phyloP scores from a whole-genome alignment of 768 basidiomycete species.

The Pleurotus cornucopiae region DNA sequence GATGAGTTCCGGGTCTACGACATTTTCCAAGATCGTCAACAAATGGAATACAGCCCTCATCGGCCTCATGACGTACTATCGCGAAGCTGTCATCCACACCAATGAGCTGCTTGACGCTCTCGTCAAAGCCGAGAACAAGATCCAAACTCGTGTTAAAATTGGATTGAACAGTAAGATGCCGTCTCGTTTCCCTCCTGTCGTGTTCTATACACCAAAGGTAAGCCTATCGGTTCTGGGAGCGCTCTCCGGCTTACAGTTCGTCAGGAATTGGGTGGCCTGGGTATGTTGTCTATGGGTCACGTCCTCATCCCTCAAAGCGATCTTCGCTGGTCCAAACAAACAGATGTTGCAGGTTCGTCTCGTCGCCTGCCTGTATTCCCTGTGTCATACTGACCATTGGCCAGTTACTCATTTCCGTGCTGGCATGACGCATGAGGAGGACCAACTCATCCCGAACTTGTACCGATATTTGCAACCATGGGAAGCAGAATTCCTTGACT shows the following conservation, averaged over 20 bases:
- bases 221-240: neutral
- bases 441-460: conserved; percentile 93
- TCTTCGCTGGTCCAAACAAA: conserved; percentile 97
- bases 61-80: conserved; percentile 96
- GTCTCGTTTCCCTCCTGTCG: conserved; percentile 94
- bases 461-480: conserved; percentile 96
- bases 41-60: conserved; percentile 97
- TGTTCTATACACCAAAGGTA: conserved; percentile 94
- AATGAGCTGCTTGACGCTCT: conserved; percentile 93
- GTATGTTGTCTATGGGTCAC: conserved; percentile 99
- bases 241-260: conserved; percentile 3
- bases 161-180: conserved; percentile 99
- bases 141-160: conserved; percentile 99
- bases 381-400: neutral
- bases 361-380: neutral
- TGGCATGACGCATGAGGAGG: conserved; percentile 95
- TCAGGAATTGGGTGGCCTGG: conserved; percentile 92
- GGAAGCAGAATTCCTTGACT: conserved; percentile 97
- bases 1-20: conserved; percentile 98
- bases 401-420: conserved; percentile 97
- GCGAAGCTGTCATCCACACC: conserved; percentile 96
- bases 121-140: conserved; percentile 99
- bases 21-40: conserved; percentile 98
- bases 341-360: conserved; percentile 78
- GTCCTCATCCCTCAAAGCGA: conserved; percentile 98